Percentiles rank a stretch among this genome's conserved stretches.
Evolutionary conservation across 164 flowering plant genomes (phyloP).

Genomic region (Berberis thunbergii): DNA sequence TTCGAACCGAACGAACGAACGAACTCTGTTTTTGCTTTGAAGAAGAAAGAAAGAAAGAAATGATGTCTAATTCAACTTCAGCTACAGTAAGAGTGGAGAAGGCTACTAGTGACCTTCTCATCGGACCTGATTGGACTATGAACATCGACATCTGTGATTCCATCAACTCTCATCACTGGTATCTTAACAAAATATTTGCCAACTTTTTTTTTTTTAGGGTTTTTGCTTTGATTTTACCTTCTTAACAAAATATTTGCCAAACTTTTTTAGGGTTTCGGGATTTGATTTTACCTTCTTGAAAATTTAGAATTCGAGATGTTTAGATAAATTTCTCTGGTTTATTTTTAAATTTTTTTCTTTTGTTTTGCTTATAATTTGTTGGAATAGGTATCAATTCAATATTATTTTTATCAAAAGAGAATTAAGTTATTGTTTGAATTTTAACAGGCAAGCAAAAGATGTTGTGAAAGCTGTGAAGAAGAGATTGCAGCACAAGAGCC

Average conservation of each 20-base stretch:
- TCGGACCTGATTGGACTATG: slow-evolving; percentile 93
- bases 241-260: no score
- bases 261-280: no score
- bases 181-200: no score
- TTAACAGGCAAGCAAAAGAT: slow-evolving; percentile 81
- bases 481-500: slow-evolving; percentile 74
- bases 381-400: no score
- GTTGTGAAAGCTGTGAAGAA: slow-evolving; percentile 81
- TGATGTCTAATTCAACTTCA: slow-evolving; percentile 12
- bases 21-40: no score
- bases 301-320: no score
- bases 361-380: not conserved
- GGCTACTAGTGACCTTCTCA: slow-evolving; percentile 93
- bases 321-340: no score
- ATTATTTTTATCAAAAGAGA: not conserved
- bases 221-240: no score
- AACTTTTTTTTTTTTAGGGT: no score
- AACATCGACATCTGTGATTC: slow-evolving; percentile 91
- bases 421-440: not conserved
- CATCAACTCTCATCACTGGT: slow-evolving; percentile 73
- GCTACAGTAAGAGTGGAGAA: slow-evolving; percentile 78
- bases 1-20: no score
- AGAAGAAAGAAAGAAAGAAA: no score
- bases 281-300: no score
- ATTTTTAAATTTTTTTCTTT: not conserved